These are phyloP conservation scores for Moesziomyces sp. DNA, from an alignment of 1,284 basidiomycete genomes.

Conservation along the genomic window DNA sequence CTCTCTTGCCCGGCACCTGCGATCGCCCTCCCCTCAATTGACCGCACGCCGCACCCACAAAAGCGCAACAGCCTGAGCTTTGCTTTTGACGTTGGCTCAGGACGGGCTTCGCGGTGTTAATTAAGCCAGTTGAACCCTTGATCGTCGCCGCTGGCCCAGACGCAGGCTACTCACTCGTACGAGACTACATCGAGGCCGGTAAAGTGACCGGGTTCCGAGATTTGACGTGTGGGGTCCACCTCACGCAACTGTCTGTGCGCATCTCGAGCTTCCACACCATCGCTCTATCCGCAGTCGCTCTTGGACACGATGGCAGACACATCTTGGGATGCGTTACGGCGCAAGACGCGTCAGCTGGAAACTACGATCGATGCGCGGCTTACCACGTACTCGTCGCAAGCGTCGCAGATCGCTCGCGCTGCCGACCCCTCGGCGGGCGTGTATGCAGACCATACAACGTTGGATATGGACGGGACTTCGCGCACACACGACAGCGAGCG, in stretches of 20 bases:
- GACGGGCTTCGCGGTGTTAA: too few species aligned
- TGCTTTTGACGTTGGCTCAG: too few species aligned
- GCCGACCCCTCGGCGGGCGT: constrained; percentile 10
- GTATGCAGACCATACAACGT: constrained; percentile 36
- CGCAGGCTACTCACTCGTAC: too few species aligned
- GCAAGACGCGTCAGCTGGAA: constrained; percentile 89
- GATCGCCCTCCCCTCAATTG: background rate
- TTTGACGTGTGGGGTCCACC: constrained; percentile 3
- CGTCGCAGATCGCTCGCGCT: constrained; percentile 75
- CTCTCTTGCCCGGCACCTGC: background rate
- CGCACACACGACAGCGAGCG: constrained; percentile 42
- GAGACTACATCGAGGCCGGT: too few species aligned
- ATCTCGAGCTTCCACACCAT: background rate
- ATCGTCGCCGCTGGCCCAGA: too few species aligned
- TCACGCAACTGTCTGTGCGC: background rate
- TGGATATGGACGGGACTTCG: constrained; percentile 33
- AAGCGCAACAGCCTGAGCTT: too few species aligned
- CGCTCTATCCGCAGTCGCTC: background rate
- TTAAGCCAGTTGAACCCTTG: too few species aligned
- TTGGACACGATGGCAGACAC: constrained; percentile 32
- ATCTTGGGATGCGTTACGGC: constrained; percentile 72
- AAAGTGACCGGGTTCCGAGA: too few species aligned
- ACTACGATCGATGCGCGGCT: constrained; percentile 89
- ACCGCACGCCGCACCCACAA: too few species aligned
- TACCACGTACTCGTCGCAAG: constrained; percentile 86